Percentiles rank a stretch among this genome's conserved stretches.
Evolutionary conservation across 805 yeast genomes (phyloP).

Genomic region (Candida sithepensis): DNA sequence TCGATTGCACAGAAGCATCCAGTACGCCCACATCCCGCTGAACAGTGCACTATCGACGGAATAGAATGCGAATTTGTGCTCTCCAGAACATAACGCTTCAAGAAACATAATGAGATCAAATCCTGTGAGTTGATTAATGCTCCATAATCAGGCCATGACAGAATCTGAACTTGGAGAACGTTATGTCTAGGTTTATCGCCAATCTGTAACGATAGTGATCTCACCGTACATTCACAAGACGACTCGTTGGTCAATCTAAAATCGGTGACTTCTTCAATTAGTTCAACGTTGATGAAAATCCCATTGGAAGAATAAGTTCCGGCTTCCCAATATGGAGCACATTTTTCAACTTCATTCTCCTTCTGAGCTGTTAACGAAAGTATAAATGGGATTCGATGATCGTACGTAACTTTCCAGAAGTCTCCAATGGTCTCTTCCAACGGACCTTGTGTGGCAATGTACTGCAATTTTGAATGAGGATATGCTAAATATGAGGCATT

Average conservation of each 20-base stretch:
- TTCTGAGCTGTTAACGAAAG: slow-evolving; percentile 70
- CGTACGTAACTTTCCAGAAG: slow-evolving; percentile 76
- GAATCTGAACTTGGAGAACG: slow-evolving; percentile 71
- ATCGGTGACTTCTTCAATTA: slow-evolving; percentile 23
- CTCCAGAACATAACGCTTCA: slow-evolving; percentile 30
- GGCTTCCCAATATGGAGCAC: slow-evolving; percentile 76
- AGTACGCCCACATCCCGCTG: slow-evolving; percentile 97
- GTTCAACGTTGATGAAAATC: slow-evolving; percentile 20
- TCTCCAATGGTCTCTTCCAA: slow-evolving; percentile 67
- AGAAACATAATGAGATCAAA: slow-evolving; percentile 48
- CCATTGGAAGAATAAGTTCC: slow-evolving; percentile 43
- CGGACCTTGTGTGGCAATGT: slow-evolving; percentile 93
- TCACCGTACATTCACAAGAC: slow-evolving; percentile 26
- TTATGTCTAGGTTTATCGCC: slow-evolving; percentile 35
- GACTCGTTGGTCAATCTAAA: slow-evolving; percentile 24
- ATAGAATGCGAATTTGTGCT: slow-evolving; percentile 10
- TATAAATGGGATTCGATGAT: slow-evolving; percentile 61
- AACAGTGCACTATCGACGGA: slow-evolving; percentile 81
- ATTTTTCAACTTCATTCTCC: slow-evolving; percentile 78
- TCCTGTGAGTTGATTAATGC: slow-evolving; percentile 54
- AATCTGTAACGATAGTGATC: slow-evolving; percentile 44
- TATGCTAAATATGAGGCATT: slow-evolving; percentile 75
- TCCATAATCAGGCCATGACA: slow-evolving; percentile 83
- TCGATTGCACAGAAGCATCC: slow-evolving; percentile 83
- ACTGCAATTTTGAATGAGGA: slow-evolving; percentile 38